Percentiles rank a stretch among this genome's conserved stretches.
phyloP scores from a whole-genome alignment of 169 alveolate genomes.

The Cryptosporidium baileyi region DNA sequence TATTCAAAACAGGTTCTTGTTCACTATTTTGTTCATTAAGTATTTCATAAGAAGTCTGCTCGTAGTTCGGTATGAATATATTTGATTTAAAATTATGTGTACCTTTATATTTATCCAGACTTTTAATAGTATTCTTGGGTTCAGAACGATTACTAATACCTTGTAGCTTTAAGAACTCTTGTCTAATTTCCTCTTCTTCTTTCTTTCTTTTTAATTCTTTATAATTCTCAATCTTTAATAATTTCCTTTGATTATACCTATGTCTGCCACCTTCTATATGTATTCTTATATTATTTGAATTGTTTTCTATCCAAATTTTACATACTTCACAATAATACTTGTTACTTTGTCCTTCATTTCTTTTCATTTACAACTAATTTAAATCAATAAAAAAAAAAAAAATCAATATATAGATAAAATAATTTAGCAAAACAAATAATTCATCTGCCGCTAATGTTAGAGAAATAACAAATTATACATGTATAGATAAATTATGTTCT shows the following conservation, averaged over 20 bases:
- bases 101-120: background rate
- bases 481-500: no score
- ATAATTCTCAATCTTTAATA: conserved; percentile 18
- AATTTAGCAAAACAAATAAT: no score
- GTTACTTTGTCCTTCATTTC: background rate
- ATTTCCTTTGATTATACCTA: conserved; percentile 20
- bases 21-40: no score
- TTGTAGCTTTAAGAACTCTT: conserved; percentile 20
- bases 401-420: no score
- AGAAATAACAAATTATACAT: no score
- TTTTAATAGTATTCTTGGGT: no score
- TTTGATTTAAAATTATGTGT: background rate
- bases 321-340: conserved; percentile 44
- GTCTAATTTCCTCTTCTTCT: background rate
- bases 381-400: no score
- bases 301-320: conserved; percentile 58
- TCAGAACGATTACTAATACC: background rate
- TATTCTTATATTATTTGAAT: conserved; percentile 34
- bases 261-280: conserved; percentile 65
- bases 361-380: background rate
- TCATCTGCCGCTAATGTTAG: no score
- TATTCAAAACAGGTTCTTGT: background rate
- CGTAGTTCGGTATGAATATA: background rate
- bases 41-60: background rate
- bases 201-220: conserved; percentile 12